Percentiles rank a stretch among this genome's conserved stretches.
These are phyloP conservation scores for Baudoinia panamericana DNA, from an alignment of 495 filamentous ascomycete genomes.

Conservation along the genomic window DNA sequence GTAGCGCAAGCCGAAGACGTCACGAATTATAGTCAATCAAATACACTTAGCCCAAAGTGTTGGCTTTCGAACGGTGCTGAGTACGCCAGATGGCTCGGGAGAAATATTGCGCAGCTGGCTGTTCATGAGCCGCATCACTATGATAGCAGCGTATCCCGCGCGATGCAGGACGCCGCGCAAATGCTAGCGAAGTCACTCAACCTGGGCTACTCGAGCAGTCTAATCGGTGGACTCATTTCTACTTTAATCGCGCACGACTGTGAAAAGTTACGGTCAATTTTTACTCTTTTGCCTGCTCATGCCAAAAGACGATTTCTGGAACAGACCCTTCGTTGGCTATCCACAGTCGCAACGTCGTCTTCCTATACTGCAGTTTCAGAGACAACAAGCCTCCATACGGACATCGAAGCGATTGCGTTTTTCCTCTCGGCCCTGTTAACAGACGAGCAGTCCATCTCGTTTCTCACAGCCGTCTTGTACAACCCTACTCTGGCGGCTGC, in stretches of 20 bases:
- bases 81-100: conserved; percentile 67
- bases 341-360: neutral
- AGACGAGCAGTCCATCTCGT: neutral
- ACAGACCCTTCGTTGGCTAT: conserved; percentile 12
- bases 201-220: conserved; percentile 60
- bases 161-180: too few relatives aligned
- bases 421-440: conserved; percentile 30
- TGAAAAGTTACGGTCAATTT: neutral
- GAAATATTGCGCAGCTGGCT: conserved; percentile 39
- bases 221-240: neutral
- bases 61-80: conserved; percentile 57
- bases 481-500: neutral
- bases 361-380: neutral
- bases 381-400: neutral
- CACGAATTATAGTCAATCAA: conserved; percentile 25
- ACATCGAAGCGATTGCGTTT: conserved; percentile 32
- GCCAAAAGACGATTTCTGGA: conserved; percentile 12
- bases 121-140: conserved; percentile 27
- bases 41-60: conserved; percentile 2
- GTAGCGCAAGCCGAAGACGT: conserved; percentile 63
- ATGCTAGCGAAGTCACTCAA: conserved; percentile 53
- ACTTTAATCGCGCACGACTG: neutral
- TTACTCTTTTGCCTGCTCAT: conserved; percentile 1
- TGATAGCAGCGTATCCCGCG: conserved; percentile 39
- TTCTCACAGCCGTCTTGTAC: neutral